Conservation (phyloP, 1,284 basidiomycete genomes). For the Ganoderma lingzhi region DNA sequence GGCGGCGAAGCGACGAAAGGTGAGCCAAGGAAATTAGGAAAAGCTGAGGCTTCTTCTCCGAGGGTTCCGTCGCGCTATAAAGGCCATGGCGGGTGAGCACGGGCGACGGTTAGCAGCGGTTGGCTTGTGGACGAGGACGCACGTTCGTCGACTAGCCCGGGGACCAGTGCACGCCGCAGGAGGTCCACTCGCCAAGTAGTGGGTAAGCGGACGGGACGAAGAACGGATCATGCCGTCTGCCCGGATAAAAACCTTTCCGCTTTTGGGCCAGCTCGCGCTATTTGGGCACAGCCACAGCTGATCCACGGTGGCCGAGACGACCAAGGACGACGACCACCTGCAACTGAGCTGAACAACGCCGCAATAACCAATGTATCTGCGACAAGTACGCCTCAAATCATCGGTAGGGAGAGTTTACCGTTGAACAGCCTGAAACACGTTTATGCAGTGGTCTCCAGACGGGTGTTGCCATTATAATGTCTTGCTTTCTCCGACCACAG, state of each 20-base stretch:
- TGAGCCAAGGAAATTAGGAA: neutral
- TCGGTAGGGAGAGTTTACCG: neutral
- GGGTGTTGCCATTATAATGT: too few relatives aligned
- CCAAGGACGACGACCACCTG: neutral
- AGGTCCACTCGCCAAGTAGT: constrained; percentile 4
- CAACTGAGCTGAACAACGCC: too few relatives aligned
- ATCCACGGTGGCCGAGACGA: neutral
- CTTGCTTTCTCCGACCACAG: too few relatives aligned
- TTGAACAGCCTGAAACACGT: neutral
- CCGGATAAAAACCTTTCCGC: neutral
- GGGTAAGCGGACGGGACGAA: neutral
- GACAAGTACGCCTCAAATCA: neutral
- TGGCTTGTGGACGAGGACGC: constrained; percentile 7
- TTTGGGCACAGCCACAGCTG: neutral
- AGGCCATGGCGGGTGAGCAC: constrained; percentile 1
- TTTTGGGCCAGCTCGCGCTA: neutral
- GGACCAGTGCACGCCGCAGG: constrained; percentile 7
- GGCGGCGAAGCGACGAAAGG: neutral
- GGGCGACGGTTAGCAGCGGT: neutral
- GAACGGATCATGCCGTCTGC: neutral
- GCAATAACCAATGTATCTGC: neutral
- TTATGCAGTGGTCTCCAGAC: too few relatives aligned
- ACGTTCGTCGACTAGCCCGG: constrained; percentile 18
- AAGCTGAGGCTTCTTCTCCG: neutral
- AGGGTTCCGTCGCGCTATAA: constrained; percentile 8